Evolutionary conservation across 805 yeast genomes (phyloP).

Genomic region (Peterozyma xylosa): DNA sequence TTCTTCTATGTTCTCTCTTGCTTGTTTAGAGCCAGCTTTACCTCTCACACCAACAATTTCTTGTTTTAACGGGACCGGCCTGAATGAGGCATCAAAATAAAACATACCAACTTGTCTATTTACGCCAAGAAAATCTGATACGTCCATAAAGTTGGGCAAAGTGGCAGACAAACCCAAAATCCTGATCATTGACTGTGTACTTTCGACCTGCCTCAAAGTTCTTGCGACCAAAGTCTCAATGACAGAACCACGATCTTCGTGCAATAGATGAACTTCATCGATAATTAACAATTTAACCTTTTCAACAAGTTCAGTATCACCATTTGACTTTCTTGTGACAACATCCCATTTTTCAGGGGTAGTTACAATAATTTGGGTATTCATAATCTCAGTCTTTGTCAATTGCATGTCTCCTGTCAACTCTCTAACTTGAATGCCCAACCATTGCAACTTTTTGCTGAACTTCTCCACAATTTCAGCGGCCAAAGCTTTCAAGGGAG

Average conservation of each 20-base stretch:
- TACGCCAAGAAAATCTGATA: constrained; percentile 90
- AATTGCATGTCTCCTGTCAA: constrained; percentile 95
- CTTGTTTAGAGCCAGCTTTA: constrained; percentile 68
- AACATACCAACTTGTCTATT: constrained; percentile 89
- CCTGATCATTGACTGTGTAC: constrained; percentile 87
- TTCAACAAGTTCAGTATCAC: constrained; percentile 77
- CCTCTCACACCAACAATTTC: constrained; percentile 82
- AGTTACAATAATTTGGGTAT: constrained; percentile 84
- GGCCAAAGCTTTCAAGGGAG: constrained; percentile 90
- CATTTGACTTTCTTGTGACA: constrained; percentile 87
- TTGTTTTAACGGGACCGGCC: constrained; percentile 92
- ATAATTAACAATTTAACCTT: constrained; percentile 83
- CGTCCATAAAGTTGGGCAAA: constrained; percentile 84
- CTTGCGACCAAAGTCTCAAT: constrained; percentile 93
- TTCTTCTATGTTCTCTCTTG: constrained; percentile 66
- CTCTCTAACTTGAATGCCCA: constrained; percentile 82
- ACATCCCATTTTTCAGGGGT: constrained; percentile 99
- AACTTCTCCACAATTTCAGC: constrained; percentile 95
- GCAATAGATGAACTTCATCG: constrained; percentile 94
- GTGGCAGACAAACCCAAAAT: constrained; percentile 95
- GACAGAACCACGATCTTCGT: constrained; percentile 97
- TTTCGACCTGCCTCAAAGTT: constrained; percentile 90
- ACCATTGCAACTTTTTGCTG: constrained; percentile 68
- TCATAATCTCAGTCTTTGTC: constrained; percentile 68
- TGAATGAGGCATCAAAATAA: constrained; percentile 84